Evolutionary conservation across 1,284 basidiomycete species (phyloP), one percentile per base, ranked within the genome.

Genomic region (Ustilago xerochloae): DNA sequence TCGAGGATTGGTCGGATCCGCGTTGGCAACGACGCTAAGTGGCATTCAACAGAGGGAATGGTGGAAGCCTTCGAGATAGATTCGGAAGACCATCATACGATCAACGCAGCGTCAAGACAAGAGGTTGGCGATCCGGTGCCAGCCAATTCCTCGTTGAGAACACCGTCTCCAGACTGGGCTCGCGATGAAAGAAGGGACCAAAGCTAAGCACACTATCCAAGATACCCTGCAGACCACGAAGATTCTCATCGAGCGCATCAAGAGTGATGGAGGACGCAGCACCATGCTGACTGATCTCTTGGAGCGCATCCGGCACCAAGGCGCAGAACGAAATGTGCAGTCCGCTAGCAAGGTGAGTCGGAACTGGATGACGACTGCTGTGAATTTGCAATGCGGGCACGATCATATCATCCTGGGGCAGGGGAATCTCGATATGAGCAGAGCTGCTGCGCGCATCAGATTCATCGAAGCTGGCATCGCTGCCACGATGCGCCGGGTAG

Each of bases 341-440:
- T 28, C 38, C 52, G 32, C 46, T 46, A 13, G 70, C 70, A 35
- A 73, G 49, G 32, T 67, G 57, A 4, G 60, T 67, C 7, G 64
- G 70, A 7, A 73, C 64, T 8, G 70, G 70, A 58, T 73, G 70
- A 28, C 70, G 64, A 45, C 70, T 73, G 52, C 58, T 64, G 41
- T 73, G 70, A 30, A 73, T 67, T 53, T 73, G 70, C 57, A 73
- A n/a, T 7, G 70, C 52, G 36, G 70, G 64, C 28, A 73, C 70
- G 48, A 73, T 55, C 70, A 73, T 63, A 48, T 73, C 70, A 36
- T 63, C 64, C 35, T 67, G 70, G 13, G 70, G 70, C 50, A 73
- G 53, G 10, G 38, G 35, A 4, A 66, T 48, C 12, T 61, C 62
- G 28, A 63, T 33, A 18, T 51, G 59, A 15, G 50, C 43, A n/a